These are phyloP conservation scores for Cutaneotrichosporon spelunceum DNA, from an alignment of 1,284 basidiomycete genomes.

Conservation along the genomic window DNA sequence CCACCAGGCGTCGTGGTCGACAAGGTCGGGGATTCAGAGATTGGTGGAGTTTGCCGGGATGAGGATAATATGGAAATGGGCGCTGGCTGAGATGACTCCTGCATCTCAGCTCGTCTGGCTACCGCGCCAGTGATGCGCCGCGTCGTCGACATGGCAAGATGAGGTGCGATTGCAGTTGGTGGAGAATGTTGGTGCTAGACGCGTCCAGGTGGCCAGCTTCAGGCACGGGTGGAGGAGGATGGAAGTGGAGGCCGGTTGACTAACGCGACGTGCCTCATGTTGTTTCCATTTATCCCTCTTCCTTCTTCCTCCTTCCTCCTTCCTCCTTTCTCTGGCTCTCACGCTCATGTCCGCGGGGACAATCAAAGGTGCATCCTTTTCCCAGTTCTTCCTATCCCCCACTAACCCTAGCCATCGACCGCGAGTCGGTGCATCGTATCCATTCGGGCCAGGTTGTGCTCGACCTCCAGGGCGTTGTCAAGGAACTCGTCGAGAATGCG, in stretches of 20 bases:
- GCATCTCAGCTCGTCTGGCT: not conserved
- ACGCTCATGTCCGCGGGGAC: constrained; percentile 2
- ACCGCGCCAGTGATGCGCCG: not conserved
- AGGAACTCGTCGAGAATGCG: constrained; percentile 95
- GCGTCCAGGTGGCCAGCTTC: not conserved
- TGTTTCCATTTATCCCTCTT: not conserved
- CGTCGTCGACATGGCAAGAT: constrained; percentile 1
- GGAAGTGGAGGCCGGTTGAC: not conserved
- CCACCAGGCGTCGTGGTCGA: not conserved
- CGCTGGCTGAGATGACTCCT: not conserved
- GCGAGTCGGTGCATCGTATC: constrained; percentile 72
- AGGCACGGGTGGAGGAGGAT: constrained; percentile 19
- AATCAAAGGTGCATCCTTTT: constrained; percentile 10
- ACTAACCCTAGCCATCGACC: constrained; percentile 62
- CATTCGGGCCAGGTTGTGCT: constrained; percentile 93
- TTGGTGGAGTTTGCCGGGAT: not conserved
- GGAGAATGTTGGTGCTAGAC: not conserved
- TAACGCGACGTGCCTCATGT: constrained; percentile 14
- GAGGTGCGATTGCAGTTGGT: not conserved
- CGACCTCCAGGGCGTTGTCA: constrained; percentile 88
- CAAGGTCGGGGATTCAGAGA: not conserved
- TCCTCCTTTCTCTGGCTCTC: not conserved
- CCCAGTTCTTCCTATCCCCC: too few relatives aligned
- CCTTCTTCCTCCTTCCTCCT: too few relatives aligned
- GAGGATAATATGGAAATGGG: not conserved